Evolutionary conservation across 768 basidiomycete species (phyloP).

Genomic region (Suillus paluster): DNA sequence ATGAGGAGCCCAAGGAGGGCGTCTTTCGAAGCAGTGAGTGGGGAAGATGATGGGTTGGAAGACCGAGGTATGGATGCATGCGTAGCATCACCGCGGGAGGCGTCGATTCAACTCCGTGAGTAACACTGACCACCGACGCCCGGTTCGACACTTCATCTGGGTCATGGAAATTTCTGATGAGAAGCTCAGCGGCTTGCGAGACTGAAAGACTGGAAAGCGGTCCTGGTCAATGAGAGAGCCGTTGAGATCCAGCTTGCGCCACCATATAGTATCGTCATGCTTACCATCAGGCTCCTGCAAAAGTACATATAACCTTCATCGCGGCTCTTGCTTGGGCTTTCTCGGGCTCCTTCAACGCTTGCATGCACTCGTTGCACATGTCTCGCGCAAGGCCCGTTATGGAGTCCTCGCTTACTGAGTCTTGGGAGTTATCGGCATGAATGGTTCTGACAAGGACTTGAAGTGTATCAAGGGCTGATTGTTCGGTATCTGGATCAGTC

Average conservation of each 20-base stretch:
- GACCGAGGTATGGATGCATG: constrained; percentile 13
- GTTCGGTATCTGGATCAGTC: constrained; percentile 75
- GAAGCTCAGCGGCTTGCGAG: constrained; percentile 70
- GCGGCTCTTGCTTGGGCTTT: constrained; percentile 91
- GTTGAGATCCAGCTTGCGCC: constrained; percentile 2
- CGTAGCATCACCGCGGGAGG: constrained; percentile 49
- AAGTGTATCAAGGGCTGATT: constrained; percentile 70
- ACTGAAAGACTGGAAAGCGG: constrained; percentile 70
- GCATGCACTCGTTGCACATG: constrained; percentile 80
- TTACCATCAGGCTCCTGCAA: constrained; percentile 68
- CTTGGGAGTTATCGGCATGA: constrained; percentile 51
- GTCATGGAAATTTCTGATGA: constrained; percentile 75
- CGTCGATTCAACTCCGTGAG: constrained; percentile 68
- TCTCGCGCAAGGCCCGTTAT: constrained; percentile 68
- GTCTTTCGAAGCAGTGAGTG: constrained; percentile 70
- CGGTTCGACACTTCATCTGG: constrained; percentile 73
- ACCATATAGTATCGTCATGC: constrained; percentile 48
- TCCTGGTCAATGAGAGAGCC: constrained; percentile 45
- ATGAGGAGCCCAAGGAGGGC: constrained; percentile 69
- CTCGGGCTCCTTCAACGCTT: constrained; percentile 85
- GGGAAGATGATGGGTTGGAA: constrained; percentile 34
- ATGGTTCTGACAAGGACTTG: constrained; percentile 78
- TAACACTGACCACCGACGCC: constrained; percentile 63
- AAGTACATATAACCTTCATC: constrained; percentile 78
- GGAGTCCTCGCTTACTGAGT: constrained; percentile 38